Conservation (phyloP, 1,284 basidiomycete species). For the Moniliella sp. region DNA sequence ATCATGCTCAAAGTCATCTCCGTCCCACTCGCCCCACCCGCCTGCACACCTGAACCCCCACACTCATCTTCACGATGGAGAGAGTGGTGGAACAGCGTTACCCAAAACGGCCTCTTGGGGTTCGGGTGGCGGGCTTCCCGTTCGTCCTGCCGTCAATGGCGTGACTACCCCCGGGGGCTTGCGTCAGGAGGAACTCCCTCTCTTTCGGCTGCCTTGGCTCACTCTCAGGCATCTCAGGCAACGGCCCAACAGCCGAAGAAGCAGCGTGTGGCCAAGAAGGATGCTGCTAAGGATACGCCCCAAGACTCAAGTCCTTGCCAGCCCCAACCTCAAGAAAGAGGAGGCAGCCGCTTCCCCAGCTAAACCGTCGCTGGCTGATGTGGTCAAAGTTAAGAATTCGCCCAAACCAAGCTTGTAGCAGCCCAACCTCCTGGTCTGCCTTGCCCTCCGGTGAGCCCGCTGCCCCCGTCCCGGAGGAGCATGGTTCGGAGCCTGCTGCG, state of each 20-base stretch:
- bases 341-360: too few relatives aligned
- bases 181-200: background rate
- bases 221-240: too few relatives aligned
- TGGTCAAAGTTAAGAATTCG: too few relatives aligned
- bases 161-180: background rate
- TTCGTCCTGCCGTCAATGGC: background rate
- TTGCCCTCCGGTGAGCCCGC: too few relatives aligned
- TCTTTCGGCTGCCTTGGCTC: background rate
- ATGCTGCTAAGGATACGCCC: too few relatives aligned
- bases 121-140: background rate
- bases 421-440: too few relatives aligned
- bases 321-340: too few relatives aligned
- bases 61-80: background rate
- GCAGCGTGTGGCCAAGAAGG: background rate
- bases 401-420: too few relatives aligned
- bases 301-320: too few relatives aligned
- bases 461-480: too few relatives aligned
- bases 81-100: background rate
- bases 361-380: too few relatives aligned
- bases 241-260: background rate
- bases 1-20: background rate
- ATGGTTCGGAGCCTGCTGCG: too few relatives aligned
- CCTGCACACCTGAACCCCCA: background rate
- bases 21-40: background rate
- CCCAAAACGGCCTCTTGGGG: background rate